Evolutionary conservation across 306 rosid species (phyloP).

Genomic region (Acmispon strigosus): DNA sequence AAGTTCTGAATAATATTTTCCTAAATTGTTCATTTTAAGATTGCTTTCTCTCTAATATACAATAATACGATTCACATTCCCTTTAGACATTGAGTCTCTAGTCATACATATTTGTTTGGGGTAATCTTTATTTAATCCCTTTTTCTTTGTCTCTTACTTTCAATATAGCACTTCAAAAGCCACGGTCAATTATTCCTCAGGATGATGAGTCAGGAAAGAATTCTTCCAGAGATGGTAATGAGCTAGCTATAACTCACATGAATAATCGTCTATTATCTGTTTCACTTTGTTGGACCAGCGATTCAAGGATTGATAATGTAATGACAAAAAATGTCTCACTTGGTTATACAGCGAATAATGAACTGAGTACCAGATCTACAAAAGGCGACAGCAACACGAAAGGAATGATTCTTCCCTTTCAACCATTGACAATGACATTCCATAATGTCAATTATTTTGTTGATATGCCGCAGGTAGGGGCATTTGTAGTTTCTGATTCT

Average conservation of each 20-base stretch:
- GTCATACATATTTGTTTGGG: neutral
- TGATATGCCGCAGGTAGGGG: slow-evolving; percentile 75
- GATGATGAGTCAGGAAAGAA: slow-evolving; percentile 38
- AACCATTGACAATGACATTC: slow-evolving; percentile 88
- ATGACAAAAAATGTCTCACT: neutral
- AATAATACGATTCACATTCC: neutral
- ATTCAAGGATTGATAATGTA: neutral
- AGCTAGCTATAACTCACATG: slow-evolving; percentile 11
- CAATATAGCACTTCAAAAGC: slow-evolving; percentile 50
- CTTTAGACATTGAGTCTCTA: neutral
- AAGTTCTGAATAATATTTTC: slow-evolving; percentile 31
- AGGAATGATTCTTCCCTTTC: slow-evolving; percentile 96
- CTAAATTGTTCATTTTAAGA: neutral
- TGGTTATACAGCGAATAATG: slow-evolving; percentile 31
- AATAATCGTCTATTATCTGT: neutral
- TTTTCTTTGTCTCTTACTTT: neutral
- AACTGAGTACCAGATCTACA: slow-evolving; percentile 12
- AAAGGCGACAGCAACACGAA: slow-evolving; percentile 23
- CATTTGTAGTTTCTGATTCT: slow-evolving; percentile 1
- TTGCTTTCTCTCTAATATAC: neutral
- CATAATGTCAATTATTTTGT: slow-evolving; percentile 77
- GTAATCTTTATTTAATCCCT: neutral
- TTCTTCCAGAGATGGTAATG: slow-evolving; percentile 35
- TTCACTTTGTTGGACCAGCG: neutral
- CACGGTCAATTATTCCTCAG: slow-evolving; percentile 41